phyloP scores from a whole-genome alignment of 2,329 filamentous ascomycete species.

The Cercospora citrullina region DNA sequence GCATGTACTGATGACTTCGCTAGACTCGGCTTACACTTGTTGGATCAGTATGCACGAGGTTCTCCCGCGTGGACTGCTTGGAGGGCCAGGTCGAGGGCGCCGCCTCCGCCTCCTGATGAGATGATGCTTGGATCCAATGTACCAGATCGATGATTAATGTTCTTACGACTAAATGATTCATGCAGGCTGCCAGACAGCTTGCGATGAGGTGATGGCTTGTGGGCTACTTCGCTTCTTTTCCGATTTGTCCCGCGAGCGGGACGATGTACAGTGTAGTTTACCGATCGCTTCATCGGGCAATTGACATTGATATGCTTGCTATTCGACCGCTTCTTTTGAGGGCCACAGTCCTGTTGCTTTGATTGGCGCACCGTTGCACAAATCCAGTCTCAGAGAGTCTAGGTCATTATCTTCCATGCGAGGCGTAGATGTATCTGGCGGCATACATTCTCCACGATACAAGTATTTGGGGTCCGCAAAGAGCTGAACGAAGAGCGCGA shows the following conservation, averaged over 20 bases:
- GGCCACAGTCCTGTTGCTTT: no score
- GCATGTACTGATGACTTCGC: constrained; percentile 19
- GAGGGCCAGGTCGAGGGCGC: constrained; percentile 9
- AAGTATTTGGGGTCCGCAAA: no score
- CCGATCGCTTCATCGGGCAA: neutral
- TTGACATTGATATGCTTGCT: neutral
- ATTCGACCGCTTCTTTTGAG: neutral
- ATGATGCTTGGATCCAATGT: constrained; percentile 11
- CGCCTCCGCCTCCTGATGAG: neutral
- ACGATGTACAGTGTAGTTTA: neutral
- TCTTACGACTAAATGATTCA: constrained; percentile 8
- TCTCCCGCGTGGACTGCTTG: constrained; percentile 33
- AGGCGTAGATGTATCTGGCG: no score
- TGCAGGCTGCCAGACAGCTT: constrained; percentile 17
- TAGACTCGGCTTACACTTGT: constrained; percentile 43
- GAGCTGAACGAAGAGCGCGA: no score
- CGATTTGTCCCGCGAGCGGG: neutral
- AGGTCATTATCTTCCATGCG: neutral
- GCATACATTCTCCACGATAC: no score
- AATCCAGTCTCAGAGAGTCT: no score
- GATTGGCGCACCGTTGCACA: no score
- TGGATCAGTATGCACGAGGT: constrained; percentile 45
- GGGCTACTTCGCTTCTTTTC: neutral
- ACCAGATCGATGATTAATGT: constrained; percentile 10
- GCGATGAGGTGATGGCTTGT: neutral